Evolutionary conservation across 106 monocot genomes (phyloP).

Genomic region (Dioscorea dumetorum): DNA sequence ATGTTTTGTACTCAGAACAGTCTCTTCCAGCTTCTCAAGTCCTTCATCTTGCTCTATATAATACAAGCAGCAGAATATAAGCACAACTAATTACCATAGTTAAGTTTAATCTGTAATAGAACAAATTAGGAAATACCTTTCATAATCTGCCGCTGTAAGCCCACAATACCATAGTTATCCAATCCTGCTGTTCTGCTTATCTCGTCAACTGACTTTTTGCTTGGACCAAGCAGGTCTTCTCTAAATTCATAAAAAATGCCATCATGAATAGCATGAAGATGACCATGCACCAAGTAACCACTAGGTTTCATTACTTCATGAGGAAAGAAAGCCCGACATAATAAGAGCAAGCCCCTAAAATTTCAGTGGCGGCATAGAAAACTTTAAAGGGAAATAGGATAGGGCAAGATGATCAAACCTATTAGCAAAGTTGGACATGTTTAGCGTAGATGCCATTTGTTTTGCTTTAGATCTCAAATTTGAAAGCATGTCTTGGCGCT

Average conservation of each 20-base stretch:
- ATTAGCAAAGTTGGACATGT: slow-evolving; percentile 56
- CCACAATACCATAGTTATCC: slow-evolving; percentile 69
- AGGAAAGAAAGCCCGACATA: no score
- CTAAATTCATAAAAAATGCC: slow-evolving; percentile 14
- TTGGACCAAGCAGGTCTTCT: slow-evolving; percentile 61
- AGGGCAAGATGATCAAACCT: slow-evolving; percentile 26
- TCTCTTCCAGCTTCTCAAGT: slow-evolving; percentile 73
- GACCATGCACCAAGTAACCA: neutral
- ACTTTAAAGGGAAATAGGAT: no score
- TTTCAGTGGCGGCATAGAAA: no score
- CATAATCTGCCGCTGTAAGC: slow-evolving; percentile 66
- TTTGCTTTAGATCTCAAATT: slow-evolving; percentile 62
- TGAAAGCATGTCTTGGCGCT: slow-evolving; percentile 58
- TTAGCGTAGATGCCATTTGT: slow-evolving; percentile 54
- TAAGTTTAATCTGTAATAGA: neutral
- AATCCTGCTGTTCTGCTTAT: slow-evolving; percentile 48
- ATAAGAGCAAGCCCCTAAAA: no score
- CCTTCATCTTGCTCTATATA: slow-evolving; percentile 83
- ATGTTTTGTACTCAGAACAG: slow-evolving; percentile 86
- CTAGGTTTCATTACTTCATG: no score
- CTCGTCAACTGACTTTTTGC: slow-evolving; percentile 44
- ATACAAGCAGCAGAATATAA: slow-evolving; percentile 3
- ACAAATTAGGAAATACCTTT: slow-evolving; percentile 14
- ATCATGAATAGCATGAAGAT: neutral
- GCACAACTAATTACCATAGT: neutral